A percentile compares a stretch with the other conserved stretches of the same genome.
These are phyloP conservation scores for Tagetes patula DNA, from an alignment of 129 eudicot species.

Conservation along the genomic window DNA sequence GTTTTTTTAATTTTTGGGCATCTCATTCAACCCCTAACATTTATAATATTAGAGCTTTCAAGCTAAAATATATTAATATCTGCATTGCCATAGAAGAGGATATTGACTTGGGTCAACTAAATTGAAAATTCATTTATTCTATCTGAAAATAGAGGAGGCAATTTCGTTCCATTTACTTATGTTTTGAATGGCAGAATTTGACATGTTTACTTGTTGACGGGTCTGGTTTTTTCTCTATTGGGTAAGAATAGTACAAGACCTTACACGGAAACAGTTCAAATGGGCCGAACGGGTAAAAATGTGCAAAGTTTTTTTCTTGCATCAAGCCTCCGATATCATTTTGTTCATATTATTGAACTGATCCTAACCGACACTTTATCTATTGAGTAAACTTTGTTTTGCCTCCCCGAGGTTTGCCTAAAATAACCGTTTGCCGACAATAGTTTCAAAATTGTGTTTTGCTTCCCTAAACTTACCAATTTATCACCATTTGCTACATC, in stretches of 20 bases:
- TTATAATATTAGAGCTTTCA: conserved; percentile 1
- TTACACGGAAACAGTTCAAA: not conserved
- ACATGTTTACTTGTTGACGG: not conserved
- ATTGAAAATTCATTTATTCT: not conserved
- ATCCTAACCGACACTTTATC: not conserved
- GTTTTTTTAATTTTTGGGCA: too few relatives aligned
- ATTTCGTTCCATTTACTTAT: not conserved
- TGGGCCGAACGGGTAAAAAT: not conserved
- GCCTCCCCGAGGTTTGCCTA: too few relatives aligned
- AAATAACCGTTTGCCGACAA: too few relatives aligned
- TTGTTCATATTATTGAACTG: not conserved
- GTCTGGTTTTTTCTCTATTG: not conserved
- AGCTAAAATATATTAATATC: conserved; percentile 6
- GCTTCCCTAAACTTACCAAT: too few relatives aligned
- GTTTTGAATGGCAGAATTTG: not conserved
- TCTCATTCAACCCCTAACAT: too few relatives aligned
- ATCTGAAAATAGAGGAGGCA: conserved; percentile 2
- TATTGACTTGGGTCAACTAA: not conserved
- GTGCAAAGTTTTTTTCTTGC: not conserved
- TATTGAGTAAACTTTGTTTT: too few relatives aligned
- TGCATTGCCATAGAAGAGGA: not conserved
- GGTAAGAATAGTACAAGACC: not conserved
- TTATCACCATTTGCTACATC: too few relatives aligned
- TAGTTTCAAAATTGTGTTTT: too few relatives aligned
- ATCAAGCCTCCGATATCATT: not conserved